Evolutionary conservation across 2,329 filamentous ascomycete genomes (phyloP).

Genomic region (Lachnellula occidentalis): DNA sequence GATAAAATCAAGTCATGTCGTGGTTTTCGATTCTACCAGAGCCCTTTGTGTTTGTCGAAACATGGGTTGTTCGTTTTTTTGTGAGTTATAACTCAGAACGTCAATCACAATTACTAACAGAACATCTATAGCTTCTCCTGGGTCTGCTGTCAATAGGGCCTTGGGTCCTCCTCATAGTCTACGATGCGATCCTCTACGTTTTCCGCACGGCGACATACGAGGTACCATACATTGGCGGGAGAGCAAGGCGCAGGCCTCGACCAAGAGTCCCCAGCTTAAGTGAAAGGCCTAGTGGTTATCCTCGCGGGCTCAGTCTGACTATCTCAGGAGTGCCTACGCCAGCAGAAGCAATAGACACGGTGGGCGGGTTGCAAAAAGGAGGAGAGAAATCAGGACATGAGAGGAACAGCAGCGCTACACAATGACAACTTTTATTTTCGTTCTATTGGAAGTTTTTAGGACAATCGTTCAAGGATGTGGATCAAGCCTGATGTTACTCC

Average conservation of each 20-base stretch:
- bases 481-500: constrained; percentile 90
- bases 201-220: constrained; percentile 54
- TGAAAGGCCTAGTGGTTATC: constrained; percentile 48
- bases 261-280: constrained; percentile 58
- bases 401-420: constrained; percentile 14
- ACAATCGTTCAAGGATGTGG: constrained; percentile 68
- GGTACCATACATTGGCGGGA: constrained; percentile 53
- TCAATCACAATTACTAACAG: constrained; percentile 12
- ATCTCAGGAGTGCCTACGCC: constrained; percentile 10
- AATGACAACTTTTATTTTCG: constrained; percentile 17
- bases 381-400: constrained; percentile 13
- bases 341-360: constrained; percentile 7
- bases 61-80: constrained; percentile 57
- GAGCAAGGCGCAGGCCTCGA: constrained; percentile 52
- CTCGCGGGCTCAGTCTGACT: constrained; percentile 25
- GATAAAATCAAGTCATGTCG: constrained; percentile 42
- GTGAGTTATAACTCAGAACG: constrained; percentile 38
- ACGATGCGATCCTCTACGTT: constrained; percentile 58
- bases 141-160: constrained; percentile 56
- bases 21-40: constrained; percentile 61
- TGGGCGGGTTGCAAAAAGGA: constrained; percentile 18
- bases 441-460: constrained; percentile 10
- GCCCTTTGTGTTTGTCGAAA: constrained; percentile 51
- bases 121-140: constrained; percentile 48
- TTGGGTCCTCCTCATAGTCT: constrained; percentile 56